Evolutionary conservation across 768 basidiomycete species (phyloP), one percentile per base, ranked within the genome.

Genomic region (Mrakia gelida): DNA sequence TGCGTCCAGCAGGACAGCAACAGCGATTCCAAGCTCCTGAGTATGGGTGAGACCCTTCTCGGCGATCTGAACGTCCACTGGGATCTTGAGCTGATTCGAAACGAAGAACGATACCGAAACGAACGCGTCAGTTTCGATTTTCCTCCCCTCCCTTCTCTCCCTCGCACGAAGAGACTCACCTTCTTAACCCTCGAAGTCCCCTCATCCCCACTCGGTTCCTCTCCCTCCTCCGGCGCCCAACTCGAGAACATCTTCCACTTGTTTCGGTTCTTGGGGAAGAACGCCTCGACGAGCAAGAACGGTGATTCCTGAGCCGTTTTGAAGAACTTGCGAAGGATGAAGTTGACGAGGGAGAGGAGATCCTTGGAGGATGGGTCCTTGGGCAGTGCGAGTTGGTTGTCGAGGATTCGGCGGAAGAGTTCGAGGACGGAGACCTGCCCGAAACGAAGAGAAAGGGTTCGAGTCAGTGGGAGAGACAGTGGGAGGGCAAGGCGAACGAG

Each of bases 241-340:
- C 90, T 92, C 11, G 92, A 93, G 82, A 88, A 92, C 81, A 90
- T 89, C 84, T 94, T 94, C 92, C 94, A 95, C 81, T 91, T 86
- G 23, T 91, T 90, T 80, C 91, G 88, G 84, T 92, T 93, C 86
- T 92, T 95, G 38, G 81, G 84, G 79, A 80, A 81, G 85, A 86
- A 81, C 81, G 95, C 95, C 88, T 98, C 94, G 79, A 98, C 88
- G 79, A 93, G 88, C 68, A 98, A 87, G 86, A 98, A 92, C 0
- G 92, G 88, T 79, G 97, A 91, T 80, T 93, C 90, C 74, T 89
- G 88, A 70, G 94, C 87, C 10, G 90, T 89, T 84, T 97, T 98
- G 90, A 99, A 98, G 87, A 98, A 98, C 83, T 91, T 90, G 34
- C 93, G 90, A 78, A 98, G 87, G 79, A 98, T 87, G 85, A 88